These are phyloP conservation scores for Pichia sp. DNA, from an alignment of 1,139 yeast genomes.

Conservation along the genomic window DNA sequence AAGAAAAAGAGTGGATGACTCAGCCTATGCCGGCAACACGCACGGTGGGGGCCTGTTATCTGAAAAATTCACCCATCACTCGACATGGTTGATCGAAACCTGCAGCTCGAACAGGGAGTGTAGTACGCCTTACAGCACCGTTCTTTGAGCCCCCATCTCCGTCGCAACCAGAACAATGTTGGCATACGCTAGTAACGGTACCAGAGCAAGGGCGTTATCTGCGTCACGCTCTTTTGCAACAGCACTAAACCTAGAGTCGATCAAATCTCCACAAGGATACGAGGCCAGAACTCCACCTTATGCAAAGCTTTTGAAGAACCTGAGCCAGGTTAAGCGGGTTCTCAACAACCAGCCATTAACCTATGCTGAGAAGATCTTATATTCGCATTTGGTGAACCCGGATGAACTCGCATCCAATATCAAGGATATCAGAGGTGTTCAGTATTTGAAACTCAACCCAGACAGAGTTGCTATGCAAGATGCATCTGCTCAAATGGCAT, in stretches of 20 bases:
- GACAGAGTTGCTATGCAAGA: slow-evolving; percentile 99
- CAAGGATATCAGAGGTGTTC: slow-evolving; percentile 68
- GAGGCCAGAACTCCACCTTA: slow-evolving; percentile 83
- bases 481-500: slow-evolving; percentile 97
- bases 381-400: slow-evolving; percentile 84
- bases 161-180: slow-evolving; percentile 10
- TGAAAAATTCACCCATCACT: background rate
- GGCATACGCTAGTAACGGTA: slow-evolving; percentile 11
- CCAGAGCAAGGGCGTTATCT: slow-evolving; percentile 4
- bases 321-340: slow-evolving; percentile 57
- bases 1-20: background rate
- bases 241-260: slow-evolving; percentile 20
- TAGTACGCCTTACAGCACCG: background rate
- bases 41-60: background rate
- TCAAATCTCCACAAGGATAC: slow-evolving; percentile 52
- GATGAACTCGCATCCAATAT: slow-evolving; percentile 61
- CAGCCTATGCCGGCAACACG: slow-evolving; percentile 2
- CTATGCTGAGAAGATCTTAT: slow-evolving; percentile 86
- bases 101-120: background rate
- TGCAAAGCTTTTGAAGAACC: slow-evolving; percentile 61
- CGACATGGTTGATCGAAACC: too few species aligned
- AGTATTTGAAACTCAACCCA: slow-evolving; percentile 88
- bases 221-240: slow-evolving; percentile 27
- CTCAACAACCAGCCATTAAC: slow-evolving; percentile 75
- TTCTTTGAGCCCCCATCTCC: background rate